Base-by-base conservation (phyloP, 352 stramenopile species). In the Thalassiosira oceanica region DNA sequence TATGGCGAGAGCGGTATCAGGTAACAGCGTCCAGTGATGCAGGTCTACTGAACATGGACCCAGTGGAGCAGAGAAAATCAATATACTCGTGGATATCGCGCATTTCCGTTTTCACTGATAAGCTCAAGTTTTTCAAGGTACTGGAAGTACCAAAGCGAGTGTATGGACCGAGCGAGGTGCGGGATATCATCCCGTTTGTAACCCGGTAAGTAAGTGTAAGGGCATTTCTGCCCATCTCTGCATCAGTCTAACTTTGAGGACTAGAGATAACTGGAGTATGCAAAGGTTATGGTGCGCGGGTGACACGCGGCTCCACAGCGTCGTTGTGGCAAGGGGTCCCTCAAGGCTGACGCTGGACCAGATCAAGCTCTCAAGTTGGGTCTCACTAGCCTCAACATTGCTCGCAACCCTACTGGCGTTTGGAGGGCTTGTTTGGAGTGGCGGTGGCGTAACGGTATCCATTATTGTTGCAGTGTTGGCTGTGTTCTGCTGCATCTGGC, bases 401-500 rank as follows among this genome's bases (percentile, higher is more conserved):
- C 41, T 78, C 16, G n/a, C 50, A 6, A 51, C 55, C 20, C 36
- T 78, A 3, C 16, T 68, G 1, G n/a, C 69, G 2, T 60, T 78
- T 37, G 68, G 51, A 23, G 13, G 41, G 11, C 49, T 78, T 13
- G 49, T 52, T 41, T 78, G 68, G 68, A 58, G 73, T 37, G 48
- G 61, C 8, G 29, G 35, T 10, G 74, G 51, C 8, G 21, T 18
- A 24, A 55, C 35, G n/a, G 35, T 62, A 1, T 55, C 71, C 16
- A 24, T 79, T 6, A 16, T 71, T 37, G 53, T 42, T 5, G 28
- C n/a, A 13, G 18, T 75, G 8, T 37, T 84, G 6, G 39, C 56
- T 15, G 28, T 80, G 3, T n/a, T 86, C 33, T 73, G 78, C 18
- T 62, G 62, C 18, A 60, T 88, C n/a, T 27, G 48, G 24, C 44